These are phyloP conservation scores for Thalia dealbata DNA, from an alignment of 176 grass and related monocot species.

Conservation along the genomic window DNA sequence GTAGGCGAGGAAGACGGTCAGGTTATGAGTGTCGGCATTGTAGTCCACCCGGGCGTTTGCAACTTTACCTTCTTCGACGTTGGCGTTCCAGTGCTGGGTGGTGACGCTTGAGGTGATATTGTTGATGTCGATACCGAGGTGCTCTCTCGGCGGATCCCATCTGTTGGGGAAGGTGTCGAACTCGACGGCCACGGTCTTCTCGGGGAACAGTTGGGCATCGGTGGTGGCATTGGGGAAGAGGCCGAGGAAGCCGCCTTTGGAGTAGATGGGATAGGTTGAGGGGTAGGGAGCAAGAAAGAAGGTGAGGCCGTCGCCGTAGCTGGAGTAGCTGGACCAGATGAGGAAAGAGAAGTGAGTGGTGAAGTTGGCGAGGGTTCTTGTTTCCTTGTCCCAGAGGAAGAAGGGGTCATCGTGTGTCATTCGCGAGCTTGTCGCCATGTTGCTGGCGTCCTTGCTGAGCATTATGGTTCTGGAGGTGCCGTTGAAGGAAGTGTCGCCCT, in stretches of 20 bases:
- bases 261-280: neutral
- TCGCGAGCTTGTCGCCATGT: neutral
- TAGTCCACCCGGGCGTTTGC: neutral
- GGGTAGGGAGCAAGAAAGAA: constrained; percentile 22
- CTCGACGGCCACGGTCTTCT: constrained; percentile 22
- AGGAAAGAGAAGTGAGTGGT: constrained; percentile 23
- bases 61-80: neutral
- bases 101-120: constrained; percentile 9
- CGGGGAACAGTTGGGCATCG: neutral
- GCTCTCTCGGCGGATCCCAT: neutral
- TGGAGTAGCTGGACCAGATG: neutral
- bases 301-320: constrained; percentile 10
- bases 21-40: neutral
- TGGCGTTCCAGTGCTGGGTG: neutral
- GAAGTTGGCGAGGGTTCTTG: constrained; percentile 15
- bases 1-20: constrained; percentile 3
- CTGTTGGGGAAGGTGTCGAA: constrained; percentile 17
- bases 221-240: constrained; percentile 15
- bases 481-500: neutral
- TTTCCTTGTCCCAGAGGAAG: constrained; percentile 12
- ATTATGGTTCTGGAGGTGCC: neutral
- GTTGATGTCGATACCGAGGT: constrained; percentile 27
- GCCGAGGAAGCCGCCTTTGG: constrained; percentile 12
- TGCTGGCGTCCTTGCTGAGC: constrained; percentile 3
- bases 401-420: constrained; percentile 5